Evolutionary conservation across 106 monocot genomes (phyloP).

Genomic region (Acorus gramineus): DNA sequence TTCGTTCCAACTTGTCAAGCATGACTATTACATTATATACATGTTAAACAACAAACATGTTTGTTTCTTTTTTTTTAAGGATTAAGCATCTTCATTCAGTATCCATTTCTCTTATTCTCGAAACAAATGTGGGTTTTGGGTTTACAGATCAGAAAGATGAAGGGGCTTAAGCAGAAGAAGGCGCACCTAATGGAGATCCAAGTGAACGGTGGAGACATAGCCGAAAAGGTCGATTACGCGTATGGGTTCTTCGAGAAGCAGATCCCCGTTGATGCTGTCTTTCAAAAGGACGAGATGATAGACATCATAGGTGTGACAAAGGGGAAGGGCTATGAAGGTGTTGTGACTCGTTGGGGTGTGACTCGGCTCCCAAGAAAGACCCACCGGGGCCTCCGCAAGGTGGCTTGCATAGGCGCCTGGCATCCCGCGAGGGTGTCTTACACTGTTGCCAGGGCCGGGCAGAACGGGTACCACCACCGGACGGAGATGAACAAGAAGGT

Average conservation of each 20-base stretch:
- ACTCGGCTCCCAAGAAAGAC: conserved; percentile 63
- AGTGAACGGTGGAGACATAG: conserved; percentile 38
- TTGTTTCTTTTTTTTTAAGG: no score
- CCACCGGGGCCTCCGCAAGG: conserved; percentile 54
- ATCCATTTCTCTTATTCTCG: no score
- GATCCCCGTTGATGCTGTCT: conserved; percentile 43
- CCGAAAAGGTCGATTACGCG: conserved; percentile 56
- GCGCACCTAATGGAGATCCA: conserved; percentile 69
- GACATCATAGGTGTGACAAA: conserved; percentile 58
- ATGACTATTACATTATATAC: no score
- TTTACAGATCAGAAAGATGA: conserved; percentile 45
- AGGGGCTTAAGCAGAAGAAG: conserved; percentile 61
- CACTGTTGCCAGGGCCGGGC: conserved; percentile 62
- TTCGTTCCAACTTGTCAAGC: no score
- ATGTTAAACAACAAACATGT: no score
- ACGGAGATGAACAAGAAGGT: conserved; percentile 70
- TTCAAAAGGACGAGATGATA: conserved; percentile 66
- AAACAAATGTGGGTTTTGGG: background rate
- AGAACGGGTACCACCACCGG: conserved; percentile 66
- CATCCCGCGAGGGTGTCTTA: conserved; percentile 65
- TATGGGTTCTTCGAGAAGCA: conserved; percentile 57
- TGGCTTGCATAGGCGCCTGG: conserved; percentile 72
- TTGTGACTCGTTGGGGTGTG: conserved; percentile 68
- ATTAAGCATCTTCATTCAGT: no score
- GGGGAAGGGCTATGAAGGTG: conserved; percentile 63